phyloP scores from a whole-genome alignment of 163 green algal species.

The Trebouxiophyceae sp. region DNA sequence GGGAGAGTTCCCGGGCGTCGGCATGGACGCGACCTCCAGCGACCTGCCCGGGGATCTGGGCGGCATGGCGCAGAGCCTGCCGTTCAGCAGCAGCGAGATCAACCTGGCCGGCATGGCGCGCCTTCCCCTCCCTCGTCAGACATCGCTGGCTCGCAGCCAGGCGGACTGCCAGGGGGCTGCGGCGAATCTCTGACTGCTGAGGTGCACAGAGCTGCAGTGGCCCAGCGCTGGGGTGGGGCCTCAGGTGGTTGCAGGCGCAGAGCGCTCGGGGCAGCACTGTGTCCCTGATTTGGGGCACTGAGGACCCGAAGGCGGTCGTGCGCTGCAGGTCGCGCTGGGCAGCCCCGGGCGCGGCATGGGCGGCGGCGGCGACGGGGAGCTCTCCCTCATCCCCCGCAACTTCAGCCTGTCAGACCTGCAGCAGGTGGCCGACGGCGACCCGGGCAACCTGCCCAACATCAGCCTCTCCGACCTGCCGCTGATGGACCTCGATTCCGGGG shows the following conservation, averaged over 20 bases:
- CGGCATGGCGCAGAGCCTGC: not conserved
- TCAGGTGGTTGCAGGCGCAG: too few relatives aligned
- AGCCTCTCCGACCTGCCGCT: not conserved
- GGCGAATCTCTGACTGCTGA: too few relatives aligned
- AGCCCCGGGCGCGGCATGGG: not conserved
- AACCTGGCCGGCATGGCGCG: not conserved
- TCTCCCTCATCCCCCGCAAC: constrained; percentile 36
- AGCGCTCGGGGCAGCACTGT: constrained; percentile 3
- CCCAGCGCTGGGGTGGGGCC: too few relatives aligned
- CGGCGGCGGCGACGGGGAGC: constrained; percentile 4
- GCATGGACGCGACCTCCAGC: not conserved
- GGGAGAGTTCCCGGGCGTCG: not conserved
- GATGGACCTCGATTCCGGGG: not conserved
- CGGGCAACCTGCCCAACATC: not conserved
- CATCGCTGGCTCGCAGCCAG: constrained; percentile 3
- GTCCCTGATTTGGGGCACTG: not conserved
- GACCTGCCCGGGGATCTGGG: too few relatives aligned
- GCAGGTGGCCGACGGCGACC: constrained; percentile 3
- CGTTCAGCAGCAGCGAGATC: not conserved
- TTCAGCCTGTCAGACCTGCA: constrained; percentile 40
- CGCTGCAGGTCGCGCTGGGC: constrained; percentile 7
- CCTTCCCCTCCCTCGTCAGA: not conserved
- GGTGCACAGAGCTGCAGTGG: too few relatives aligned
- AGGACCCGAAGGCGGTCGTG: constrained; percentile 1
- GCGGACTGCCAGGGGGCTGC: constrained; percentile 2